Conservation (phyloP, 164 flowering plant species). For the Piper longum region DNA sequence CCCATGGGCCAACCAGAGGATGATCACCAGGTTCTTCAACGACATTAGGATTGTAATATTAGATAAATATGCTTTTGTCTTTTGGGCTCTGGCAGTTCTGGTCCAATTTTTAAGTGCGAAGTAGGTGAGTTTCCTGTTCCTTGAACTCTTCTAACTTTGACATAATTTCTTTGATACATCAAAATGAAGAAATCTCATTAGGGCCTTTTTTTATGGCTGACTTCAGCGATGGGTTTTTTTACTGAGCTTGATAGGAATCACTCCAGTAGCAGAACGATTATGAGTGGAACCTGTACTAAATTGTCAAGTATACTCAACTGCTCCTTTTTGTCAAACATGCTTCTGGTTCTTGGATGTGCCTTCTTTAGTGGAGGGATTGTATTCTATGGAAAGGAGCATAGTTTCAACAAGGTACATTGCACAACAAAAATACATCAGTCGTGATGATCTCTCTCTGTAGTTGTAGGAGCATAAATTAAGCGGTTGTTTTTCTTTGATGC, state of each 20-base stretch:
- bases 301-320: no score
- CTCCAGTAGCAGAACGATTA: slow-evolving; percentile 78
- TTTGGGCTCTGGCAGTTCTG: slow-evolving; percentile 27
- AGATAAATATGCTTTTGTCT: slow-evolving; percentile 52
- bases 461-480: not conserved
- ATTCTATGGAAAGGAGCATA: slow-evolving; percentile 32
- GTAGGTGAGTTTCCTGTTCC: slow-evolving; percentile 7
- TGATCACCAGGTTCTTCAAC: slow-evolving; percentile 13
- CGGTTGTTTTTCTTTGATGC: not conserved
- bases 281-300: no score
- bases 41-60: slow-evolving; percentile 48
- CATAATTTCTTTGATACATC: no score
- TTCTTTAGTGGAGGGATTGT: slow-evolving; percentile 56
- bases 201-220: not conserved
- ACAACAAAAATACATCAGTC: not conserved
- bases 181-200: no score
- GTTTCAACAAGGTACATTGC: slow-evolving; percentile 43
- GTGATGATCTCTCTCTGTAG: not conserved
- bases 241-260: slow-evolving; percentile 51
- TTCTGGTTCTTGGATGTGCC: slow-evolving; percentile 64
- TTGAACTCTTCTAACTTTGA: not conserved
- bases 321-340: slow-evolving; percentile 63
- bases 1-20: slow-evolving; percentile 4
- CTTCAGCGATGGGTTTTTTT: slow-evolving; percentile 76
- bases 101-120: slow-evolving; percentile 5